Evolutionary conservation across 2,329 filamentous ascomycete genomes (phyloP).

Genomic region (Diplodia scrobiculata): DNA sequence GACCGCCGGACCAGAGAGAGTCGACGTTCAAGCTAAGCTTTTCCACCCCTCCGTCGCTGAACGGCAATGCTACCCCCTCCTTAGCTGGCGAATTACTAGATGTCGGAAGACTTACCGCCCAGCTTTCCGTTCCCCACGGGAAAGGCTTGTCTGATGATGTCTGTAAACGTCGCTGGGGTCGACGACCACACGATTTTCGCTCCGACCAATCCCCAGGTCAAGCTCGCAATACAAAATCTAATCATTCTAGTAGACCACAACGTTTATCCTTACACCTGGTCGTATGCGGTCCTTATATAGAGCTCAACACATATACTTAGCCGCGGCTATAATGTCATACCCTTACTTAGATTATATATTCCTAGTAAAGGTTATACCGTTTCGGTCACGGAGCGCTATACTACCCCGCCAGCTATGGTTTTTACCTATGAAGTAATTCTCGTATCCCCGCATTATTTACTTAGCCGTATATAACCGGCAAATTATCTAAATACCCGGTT

Average conservation of each 20-base stretch:
- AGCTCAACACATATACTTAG: too few relatives aligned
- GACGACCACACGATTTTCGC: conserved; percentile 36
- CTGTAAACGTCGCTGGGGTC: conserved; percentile 30
- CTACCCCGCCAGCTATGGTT: background rate
- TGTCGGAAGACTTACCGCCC: conserved; percentile 41
- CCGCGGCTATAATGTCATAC: background rate
- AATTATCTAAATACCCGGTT: too few relatives aligned
- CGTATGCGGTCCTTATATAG: background rate
- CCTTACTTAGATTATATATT: background rate
- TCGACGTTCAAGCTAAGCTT: conserved; percentile 54
- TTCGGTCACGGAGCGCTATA: background rate
- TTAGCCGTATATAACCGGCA: too few relatives aligned
- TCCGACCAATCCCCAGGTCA: background rate
- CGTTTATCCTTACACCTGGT: background rate
- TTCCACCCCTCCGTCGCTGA: conserved; percentile 49
- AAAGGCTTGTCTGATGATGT: conserved; percentile 42
- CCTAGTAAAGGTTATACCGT: background rate
- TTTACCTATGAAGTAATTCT: too few relatives aligned
- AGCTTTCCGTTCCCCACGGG: conserved; percentile 55
- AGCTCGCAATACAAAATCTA: background rate
- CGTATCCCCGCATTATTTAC: too few relatives aligned
- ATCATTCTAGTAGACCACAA: background rate
- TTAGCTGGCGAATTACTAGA: background rate
- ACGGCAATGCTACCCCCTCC: conserved; percentile 44
- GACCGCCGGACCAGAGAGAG: conserved; percentile 55